Percentiles rank a stretch among this genome's conserved stretches.
phyloP scores from a whole-genome alignment of 1,284 basidiomycete species.

The Malassezia sp. region DNA sequence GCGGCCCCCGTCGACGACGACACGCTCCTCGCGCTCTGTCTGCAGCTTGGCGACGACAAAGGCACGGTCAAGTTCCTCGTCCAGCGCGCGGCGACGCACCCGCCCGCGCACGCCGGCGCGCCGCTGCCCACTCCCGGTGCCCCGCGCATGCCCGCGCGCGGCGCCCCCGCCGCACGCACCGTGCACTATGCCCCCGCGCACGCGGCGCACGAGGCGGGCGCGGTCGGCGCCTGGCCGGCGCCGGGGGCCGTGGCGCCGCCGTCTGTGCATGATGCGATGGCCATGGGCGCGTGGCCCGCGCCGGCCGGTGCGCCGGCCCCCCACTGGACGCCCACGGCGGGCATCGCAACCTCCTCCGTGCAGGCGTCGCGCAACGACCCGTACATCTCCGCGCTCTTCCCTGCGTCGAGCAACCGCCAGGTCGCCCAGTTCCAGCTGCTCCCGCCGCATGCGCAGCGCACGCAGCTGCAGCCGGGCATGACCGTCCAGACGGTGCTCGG shows the following conservation, averaged over 20 bases:
- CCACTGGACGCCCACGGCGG: background rate
- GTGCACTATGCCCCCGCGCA: no score
- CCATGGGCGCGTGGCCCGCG: background rate
- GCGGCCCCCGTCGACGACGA: constrained; percentile 37
- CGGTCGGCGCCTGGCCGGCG: background rate
- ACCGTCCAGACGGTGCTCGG: constrained; percentile 35
- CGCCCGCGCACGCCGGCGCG: background rate
- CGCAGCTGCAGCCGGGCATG: constrained; percentile 34
- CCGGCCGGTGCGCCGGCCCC: background rate
- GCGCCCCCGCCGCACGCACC: background rate
- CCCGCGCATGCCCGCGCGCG: background rate
- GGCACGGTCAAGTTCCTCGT: constrained; percentile 44
- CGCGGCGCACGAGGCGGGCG: no score
- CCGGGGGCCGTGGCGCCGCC: background rate
- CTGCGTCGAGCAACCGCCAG: constrained; percentile 34
- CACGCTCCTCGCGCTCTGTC: constrained; percentile 36
- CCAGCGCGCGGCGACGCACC: constrained; percentile 1
- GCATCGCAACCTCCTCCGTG: no score
- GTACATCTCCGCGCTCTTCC: constrained; percentile 30
- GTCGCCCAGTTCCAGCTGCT: constrained; percentile 36
- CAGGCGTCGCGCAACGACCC: constrained; percentile 26
- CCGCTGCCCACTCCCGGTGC: background rate
- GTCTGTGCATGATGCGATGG: constrained; percentile 1
- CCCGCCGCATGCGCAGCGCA: constrained; percentile 4
- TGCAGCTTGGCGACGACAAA: constrained; percentile 41